phyloP scores from a whole-genome alignment of 257 asterid genomes.

The Capsicum baccatum region DNA sequence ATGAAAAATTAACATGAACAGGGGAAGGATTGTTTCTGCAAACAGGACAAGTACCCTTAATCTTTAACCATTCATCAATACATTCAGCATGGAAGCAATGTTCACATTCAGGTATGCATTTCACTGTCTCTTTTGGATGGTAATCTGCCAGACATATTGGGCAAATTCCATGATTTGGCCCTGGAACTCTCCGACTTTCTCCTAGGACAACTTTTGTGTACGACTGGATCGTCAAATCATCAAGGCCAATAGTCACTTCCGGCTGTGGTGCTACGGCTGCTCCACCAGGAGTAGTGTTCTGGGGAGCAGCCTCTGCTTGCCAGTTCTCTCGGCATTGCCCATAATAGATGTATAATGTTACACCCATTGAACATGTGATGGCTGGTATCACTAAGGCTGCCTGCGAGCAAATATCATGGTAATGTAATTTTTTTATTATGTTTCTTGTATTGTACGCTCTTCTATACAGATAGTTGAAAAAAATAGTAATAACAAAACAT shows the following conservation, averaged over 20 bases:
- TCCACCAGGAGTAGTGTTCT: slow-evolving; percentile 8
- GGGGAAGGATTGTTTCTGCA: slow-evolving; percentile 73
- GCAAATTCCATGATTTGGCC: slow-evolving; percentile 65
- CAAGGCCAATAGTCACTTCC: slow-evolving; percentile 51
- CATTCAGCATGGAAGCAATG: slow-evolving; percentile 90
- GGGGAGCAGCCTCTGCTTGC: slow-evolving; percentile 29
- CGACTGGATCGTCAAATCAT: slow-evolving; percentile 67
- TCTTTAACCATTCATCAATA: slow-evolving; percentile 77
- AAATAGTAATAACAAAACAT: too few species aligned
- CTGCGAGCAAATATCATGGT: slow-evolving; percentile 28
- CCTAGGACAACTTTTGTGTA: slow-evolving; percentile 68
- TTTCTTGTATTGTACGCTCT: neutral
- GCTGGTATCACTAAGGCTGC: slow-evolving; percentile 45
- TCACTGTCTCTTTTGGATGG: slow-evolving; percentile 58
- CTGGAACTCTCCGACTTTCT: slow-evolving; percentile 67
- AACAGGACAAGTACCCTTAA: slow-evolving; percentile 73
- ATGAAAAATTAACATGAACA: neutral
- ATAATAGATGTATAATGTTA: slow-evolving; percentile 35
- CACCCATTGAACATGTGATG: slow-evolving; percentile 33
- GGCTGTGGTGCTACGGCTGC: slow-evolving; percentile 42
- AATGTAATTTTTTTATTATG: neutral
- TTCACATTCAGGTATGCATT: slow-evolving; percentile 70
- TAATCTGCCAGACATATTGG: slow-evolving; percentile 81
- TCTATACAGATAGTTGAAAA: too few species aligned
- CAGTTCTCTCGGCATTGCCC: slow-evolving; percentile 2